phyloP scores from a whole-genome alignment of 805 yeast genomes.

The Komagataella populi region DNA sequence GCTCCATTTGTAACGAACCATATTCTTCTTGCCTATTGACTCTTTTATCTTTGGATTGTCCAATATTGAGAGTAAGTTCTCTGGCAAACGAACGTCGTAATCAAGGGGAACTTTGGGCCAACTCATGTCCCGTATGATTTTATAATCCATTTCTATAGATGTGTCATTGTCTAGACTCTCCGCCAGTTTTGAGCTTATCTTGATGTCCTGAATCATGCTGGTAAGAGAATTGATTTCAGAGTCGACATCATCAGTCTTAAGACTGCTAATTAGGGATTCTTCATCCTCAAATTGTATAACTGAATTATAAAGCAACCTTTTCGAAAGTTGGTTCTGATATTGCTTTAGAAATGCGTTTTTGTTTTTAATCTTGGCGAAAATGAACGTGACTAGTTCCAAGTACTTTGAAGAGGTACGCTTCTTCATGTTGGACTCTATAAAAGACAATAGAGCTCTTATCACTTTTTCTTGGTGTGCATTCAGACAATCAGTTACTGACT shows the following conservation, averaged over 20 bases:
- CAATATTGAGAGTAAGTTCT: not conserved
- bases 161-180: not conserved
- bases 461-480: not conserved
- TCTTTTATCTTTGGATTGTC: not conserved
- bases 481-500: not conserved
- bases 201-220: not conserved
- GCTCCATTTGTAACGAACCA: not conserved
- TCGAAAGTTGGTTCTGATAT: not conserved
- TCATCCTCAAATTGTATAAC: not conserved
- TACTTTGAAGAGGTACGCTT: not conserved
- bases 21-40: not conserved
- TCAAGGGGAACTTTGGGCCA: not conserved
- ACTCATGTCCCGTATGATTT: not conserved
- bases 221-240: not conserved
- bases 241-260: not conserved
- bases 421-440: not conserved
- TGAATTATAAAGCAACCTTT: not conserved
- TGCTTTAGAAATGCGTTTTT: not conserved
- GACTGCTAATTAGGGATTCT: not conserved
- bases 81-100: not conserved
- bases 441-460: not conserved
- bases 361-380: not conserved
- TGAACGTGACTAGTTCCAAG: not conserved
- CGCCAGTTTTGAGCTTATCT: not conserved
- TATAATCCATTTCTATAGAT: not conserved